Evolutionary conservation across 805 yeast genomes (phyloP).

Genomic region (Candida rishiriensis): DNA sequence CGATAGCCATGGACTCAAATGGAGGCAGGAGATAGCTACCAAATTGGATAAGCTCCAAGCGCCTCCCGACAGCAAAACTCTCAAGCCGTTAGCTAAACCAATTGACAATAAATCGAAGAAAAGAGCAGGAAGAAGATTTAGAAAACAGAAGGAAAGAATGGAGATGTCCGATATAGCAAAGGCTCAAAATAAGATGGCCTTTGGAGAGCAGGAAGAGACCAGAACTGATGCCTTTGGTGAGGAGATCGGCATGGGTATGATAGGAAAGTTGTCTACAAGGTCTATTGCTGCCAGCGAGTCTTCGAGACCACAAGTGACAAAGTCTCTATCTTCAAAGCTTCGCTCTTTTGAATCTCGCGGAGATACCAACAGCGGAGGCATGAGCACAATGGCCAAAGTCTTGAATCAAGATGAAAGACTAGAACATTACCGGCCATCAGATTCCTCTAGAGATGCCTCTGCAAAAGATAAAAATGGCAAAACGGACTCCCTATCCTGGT

Average conservation of each 20-base stretch:
- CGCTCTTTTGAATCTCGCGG: conserved; percentile 15
- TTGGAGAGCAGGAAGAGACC: conserved; percentile 70
- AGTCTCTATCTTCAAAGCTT: conserved; percentile 9
- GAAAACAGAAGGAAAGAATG: conserved; percentile 78
- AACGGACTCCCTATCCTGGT: too few species aligned
- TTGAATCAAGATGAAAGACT: conserved; percentile 7
- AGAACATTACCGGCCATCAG: too few species aligned
- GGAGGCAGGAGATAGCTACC: conserved; percentile 53
- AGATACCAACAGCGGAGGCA: conserved; percentile 5
- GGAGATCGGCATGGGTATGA: conserved; percentile 80
- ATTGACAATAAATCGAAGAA: conserved; percentile 71
- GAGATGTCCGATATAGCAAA: conserved; percentile 75
- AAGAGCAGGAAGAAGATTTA: conserved; percentile 78
- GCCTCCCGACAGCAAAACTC: conserved; percentile 69
- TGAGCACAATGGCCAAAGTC: conserved; percentile 15
- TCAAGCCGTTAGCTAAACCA: conserved; percentile 71
- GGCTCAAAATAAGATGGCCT: conserved; percentile 80
- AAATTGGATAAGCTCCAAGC: conserved; percentile 68
- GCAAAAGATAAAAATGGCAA: too few species aligned
- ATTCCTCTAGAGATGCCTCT: too few species aligned
- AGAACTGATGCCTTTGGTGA: conserved; percentile 66
- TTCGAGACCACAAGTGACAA: conserved; percentile 10
- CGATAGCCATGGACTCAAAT: conserved; percentile 46
- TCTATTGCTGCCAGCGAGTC: conserved; percentile 9
- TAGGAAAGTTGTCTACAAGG: conserved; percentile 30